These are phyloP conservation scores for Mortierella sp. DNA, from an alignment of 371 early-diverging fungal genomes.

Conservation along the genomic window DNA sequence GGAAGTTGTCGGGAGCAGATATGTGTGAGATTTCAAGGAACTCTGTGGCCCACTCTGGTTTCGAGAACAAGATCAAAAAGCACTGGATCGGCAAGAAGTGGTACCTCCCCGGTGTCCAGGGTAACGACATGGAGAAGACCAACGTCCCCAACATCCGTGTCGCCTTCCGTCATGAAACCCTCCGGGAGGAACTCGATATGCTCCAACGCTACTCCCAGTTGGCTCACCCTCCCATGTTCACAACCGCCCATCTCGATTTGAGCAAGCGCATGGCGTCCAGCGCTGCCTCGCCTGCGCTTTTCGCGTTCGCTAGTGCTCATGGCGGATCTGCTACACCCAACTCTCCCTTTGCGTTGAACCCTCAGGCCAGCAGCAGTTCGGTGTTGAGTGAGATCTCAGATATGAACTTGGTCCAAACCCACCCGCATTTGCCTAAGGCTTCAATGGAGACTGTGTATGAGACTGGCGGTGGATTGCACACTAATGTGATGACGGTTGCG, in stretches of 20 bases:
- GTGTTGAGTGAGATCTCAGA: constrained; percentile 10
- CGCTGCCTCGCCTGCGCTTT: constrained; percentile 42
- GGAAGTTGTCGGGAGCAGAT: constrained; percentile 96
- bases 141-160: constrained; percentile 97
- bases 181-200: constrained; percentile 85
- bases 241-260: constrained; percentile 33
- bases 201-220: constrained; percentile 61
- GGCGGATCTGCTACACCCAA: constrained; percentile 14
- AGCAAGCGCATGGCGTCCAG: constrained; percentile 56
- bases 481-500: constrained; percentile 56
- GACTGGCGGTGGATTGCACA: constrained; percentile 22
- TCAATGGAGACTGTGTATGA: constrained; percentile 30
- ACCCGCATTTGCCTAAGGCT: constrained; percentile 45
- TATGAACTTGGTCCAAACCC: constrained; percentile 38
- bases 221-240: constrained; percentile 46
- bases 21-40: constrained; percentile 99
- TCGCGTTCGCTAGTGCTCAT: constrained; percentile 11
- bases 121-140: constrained; percentile 94
- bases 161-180: constrained; percentile 88
- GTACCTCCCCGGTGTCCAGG: constrained; percentile 81
- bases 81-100: constrained; percentile 95
- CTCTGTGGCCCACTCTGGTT: constrained; percentile 95
- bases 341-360: constrained; percentile 50
- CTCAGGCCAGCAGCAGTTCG: constrained; percentile 2
- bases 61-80: constrained; percentile 91